Percentiles rank a stretch among this genome's conserved stretches.
phyloP scores from a whole-genome alignment of 305 asterid species.

The Nicotiana rustica region DNA sequence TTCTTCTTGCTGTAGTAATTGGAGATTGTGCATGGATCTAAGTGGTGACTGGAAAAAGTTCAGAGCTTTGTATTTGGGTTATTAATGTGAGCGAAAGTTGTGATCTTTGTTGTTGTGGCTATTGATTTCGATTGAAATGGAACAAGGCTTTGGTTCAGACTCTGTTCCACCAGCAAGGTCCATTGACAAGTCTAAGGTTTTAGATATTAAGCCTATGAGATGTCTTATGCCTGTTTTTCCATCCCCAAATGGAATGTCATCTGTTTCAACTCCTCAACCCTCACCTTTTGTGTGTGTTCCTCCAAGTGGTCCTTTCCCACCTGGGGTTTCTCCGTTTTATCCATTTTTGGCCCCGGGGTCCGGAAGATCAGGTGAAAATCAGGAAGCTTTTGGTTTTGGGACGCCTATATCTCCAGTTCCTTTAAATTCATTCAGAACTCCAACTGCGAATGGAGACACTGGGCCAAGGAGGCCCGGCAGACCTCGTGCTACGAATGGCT shows the following conservation, averaged over 20 bases:
- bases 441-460: conserved; percentile 59
- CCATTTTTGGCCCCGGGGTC: conserved; percentile 59
- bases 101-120: conserved; percentile 29
- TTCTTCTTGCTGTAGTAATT: conserved; percentile 22
- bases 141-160: conserved; percentile 62
- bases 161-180: conserved; percentile 51
- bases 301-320: conserved; percentile 87
- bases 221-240: conserved; percentile 83
- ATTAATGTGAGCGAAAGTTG: conserved; percentile 31
- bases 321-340: conserved; percentile 80
- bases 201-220: conserved; percentile 78
- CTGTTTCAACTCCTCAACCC: conserved; percentile 65
- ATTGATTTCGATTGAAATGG: conserved; percentile 51
- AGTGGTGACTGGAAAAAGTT: not conserved
- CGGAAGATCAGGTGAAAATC: conserved; percentile 43
- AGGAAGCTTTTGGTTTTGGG: conserved; percentile 45
- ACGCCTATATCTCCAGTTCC: conserved; percentile 68
- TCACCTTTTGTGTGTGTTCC: conserved; percentile 85
- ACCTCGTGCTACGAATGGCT: conserved; percentile 42
- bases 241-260: conserved; percentile 56
- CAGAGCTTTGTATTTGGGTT: conserved; percentile 18
- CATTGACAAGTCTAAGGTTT: conserved; percentile 74
- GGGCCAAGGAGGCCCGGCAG: conserved; percentile 47
- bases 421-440: conserved; percentile 73
- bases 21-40: conserved; percentile 31